Conservation (phyloP, 345 rosid species). For the Kernera saxatilis region DNA sequence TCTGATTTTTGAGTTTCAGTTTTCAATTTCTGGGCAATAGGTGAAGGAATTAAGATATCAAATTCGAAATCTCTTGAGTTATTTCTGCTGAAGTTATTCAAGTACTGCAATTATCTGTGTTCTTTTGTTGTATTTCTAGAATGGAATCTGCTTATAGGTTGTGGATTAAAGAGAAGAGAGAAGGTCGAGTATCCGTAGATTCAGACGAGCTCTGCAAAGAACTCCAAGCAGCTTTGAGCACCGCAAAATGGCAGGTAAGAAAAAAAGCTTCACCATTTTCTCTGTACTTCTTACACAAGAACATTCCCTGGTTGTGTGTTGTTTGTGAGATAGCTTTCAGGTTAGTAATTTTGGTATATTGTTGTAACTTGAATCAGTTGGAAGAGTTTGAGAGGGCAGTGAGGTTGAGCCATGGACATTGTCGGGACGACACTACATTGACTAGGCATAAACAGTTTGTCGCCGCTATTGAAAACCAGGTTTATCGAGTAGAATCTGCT, state of each 20-base stretch:
- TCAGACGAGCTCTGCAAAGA: constrained; percentile 56
- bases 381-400: constrained; percentile 85
- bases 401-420: constrained; percentile 51
- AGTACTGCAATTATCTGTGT: background rate
- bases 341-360: background rate
- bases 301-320: background rate
- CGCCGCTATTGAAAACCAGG: constrained; percentile 63
- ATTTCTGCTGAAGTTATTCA: background rate
- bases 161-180: constrained; percentile 62
- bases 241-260: constrained; percentile 91
- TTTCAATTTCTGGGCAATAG: background rate
- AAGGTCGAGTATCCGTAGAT: constrained; percentile 30
- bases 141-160: constrained; percentile 77
- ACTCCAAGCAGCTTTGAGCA: constrained; percentile 78
- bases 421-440: constrained; percentile 39
- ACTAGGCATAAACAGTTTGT: constrained; percentile 72
- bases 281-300: too few species aligned
- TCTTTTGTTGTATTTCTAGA: constrained; percentile 30
- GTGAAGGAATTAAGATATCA: background rate
- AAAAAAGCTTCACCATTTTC: background rate
- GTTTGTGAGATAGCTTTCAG: background rate
- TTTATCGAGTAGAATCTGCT: constrained; percentile 49
- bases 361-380: constrained; percentile 40
- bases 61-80: background rate
- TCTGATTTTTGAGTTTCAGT: background rate